Base-by-base conservation (phyloP, 1,284 basidiomycete genomes). In the Sanghuangporus baumii region DNA sequence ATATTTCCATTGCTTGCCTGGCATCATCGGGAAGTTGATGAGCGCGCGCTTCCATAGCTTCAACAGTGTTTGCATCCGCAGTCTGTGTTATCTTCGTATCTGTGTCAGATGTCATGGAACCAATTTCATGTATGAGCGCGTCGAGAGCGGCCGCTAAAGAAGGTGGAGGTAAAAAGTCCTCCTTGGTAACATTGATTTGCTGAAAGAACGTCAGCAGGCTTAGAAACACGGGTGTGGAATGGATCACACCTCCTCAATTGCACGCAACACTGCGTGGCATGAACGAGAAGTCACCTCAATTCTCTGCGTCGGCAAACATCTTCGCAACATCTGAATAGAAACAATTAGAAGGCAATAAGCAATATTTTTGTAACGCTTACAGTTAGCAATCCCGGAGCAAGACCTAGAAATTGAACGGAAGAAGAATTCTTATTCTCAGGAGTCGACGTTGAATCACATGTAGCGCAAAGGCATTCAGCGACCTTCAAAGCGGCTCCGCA, bases 1-100 rank as follows among this genome's bases (percentile, higher is more conserved):
- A 59, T 58, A 55, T 38, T 31, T 55, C 60, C 40, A 55, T 59
- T 23, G 46, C 47, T 40, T 61, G 52, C 26, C 16, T 46, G 12
- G 40, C 47, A 36, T 61, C 60, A 18, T 11, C 23, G 18, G 20
- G n/a, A n/a, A 41, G 40, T 61, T 43, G 26, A 14, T 20, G 12
- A 54, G 34, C 26, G 18, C n/a, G 6, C 26, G 52, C 18, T 18
- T 26, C 26, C 26, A 1, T 48, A 55, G 34, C 11, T 26, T 43
- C 3, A 18, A 23, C 20, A 12, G 26, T 52, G 18, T 43, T 23
- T 26, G 47, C 58, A 46, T 50, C 58, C 46, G 34, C 38, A 26
- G 14, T 37, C 31, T 20, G 31, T 23, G 23, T n/a, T 6, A 54
- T 26, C 12, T 26, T 38, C 20, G 52, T 11, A 11, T 60, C 12